Percentiles rank a stretch among this genome's conserved stretches.
phyloP scores from a whole-genome alignment of 371 early-diverging fungal genomes.

The Lichtheimia corymbifera region DNA sequence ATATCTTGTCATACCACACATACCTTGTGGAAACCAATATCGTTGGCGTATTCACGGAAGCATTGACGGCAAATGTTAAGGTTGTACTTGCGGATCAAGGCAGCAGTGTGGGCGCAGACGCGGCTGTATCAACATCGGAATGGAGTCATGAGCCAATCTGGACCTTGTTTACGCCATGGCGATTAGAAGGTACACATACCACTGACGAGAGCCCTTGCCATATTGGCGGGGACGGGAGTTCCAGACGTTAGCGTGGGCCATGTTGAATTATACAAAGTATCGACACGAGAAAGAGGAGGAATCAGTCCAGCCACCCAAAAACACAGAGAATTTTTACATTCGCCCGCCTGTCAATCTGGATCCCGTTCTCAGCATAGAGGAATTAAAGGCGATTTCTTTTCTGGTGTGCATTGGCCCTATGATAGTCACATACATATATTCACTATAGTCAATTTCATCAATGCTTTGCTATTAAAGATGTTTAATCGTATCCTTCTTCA shows the following conservation, averaged over 20 bases:
- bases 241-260: slow-evolving; percentile 97
- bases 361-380: no score
- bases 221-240: slow-evolving; percentile 93
- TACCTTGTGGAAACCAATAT: slow-evolving; percentile 97
- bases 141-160: neutral
- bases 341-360: no score
- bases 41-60: slow-evolving; percentile 98
- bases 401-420: no score
- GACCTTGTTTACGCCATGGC: neutral
- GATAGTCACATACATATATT: no score
- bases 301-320: neutral
- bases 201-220: slow-evolving; percentile 98
- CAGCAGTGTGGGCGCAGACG: slow-evolving; percentile 97
- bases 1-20: neutral
- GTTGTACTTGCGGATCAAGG: slow-evolving; percentile 99
- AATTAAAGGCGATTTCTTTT: no score
- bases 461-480: no score
- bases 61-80: slow-evolving; percentile 99
- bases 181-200: slow-evolving; percentile 53
- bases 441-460: no score
- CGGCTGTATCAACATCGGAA: slow-evolving; percentile 62
- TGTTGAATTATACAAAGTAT: slow-evolving; percentile 44
- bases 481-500: no score
- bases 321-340: no score
- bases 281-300: slow-evolving; percentile 13